Evolutionary conservation across 257 asterid genomes (phyloP), one percentile per base, ranked within the genome.

Genomic region (Eucommia ulmoides): DNA sequence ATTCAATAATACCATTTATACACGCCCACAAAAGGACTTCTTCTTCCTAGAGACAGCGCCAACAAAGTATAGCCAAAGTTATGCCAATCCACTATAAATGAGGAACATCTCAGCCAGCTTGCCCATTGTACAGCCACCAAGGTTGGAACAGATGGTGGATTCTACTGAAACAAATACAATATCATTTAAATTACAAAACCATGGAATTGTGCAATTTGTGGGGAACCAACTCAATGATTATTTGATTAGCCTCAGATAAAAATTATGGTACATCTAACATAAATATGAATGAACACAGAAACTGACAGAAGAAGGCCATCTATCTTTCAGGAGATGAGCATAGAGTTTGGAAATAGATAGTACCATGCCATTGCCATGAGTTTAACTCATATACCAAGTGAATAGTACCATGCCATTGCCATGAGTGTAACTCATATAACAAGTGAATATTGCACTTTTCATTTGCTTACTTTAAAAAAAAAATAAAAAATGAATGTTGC

Each of bases 141-240:
- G 59, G 98, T 80, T 52, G 98, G 98, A 74, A 85, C 96, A 56
- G 96, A 89, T 35, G 98, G 98, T 63, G 98, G 98, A 74, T 89
- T 89, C 98, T 89, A 78, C 61, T 63, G 59, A 60, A 63, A 53
- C 23, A 55, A 56, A 60, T 53, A 57, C 26, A 20, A 41, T 38
- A 60, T 2, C 25, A 59, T 21, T n/a, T n/a, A n/a, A n/a, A n/a
- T n/a, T n/a, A n/a, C n/a, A n/a, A n/a, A n/a, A n/a, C n/a, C n/a
- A n/a, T n/a, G n/a, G n/a, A n/a, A n/a, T n/a, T n/a, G n/a, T n/a
- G n/a, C n/a, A n/a, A n/a, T n/a, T n/a, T n/a, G n/a, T n/a, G n/a
- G n/a, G n/a, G n/a, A n/a, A n/a, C n/a, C n/a, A n/a, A n/a, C n/a
- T n/a, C n/a, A n/a, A n/a, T n/a, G n/a, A n/a, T n/a, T n/a, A n/a